Base-by-base conservation (phyloP, 2,329 filamentous ascomycete species). In the Colletotrichum chlorophyti region DNA sequence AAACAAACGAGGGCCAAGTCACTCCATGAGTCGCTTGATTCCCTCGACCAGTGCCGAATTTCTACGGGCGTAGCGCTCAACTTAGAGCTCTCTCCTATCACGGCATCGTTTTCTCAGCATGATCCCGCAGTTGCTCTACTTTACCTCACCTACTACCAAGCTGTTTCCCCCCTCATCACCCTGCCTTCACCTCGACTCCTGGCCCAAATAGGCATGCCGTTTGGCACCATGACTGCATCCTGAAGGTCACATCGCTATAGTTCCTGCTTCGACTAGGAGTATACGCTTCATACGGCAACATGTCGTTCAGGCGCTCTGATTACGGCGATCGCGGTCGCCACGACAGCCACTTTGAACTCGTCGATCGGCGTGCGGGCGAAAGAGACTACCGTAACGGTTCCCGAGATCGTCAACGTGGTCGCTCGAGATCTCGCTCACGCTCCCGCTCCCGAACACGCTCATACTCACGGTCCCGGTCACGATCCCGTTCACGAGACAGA, bases 301-400 rank as follows among this genome's bases (percentile, higher is more conserved):
- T 53, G 50, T 35, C 50, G 12, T 35, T 34, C 31, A 17, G 53
- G 42, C 49, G 42, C n/a, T n/a, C 27, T 5, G 34, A 31, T 3
- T 10, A 64, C 23, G 49, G 51, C 1, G 62, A 54, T 10, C 52
- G 60, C 8, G 63, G 62, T 6, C 53, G 61, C 6, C 37, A 51
- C 2, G 53, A 58, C 15, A 45, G 47, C 2, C 19, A 37, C 3
- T 42, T 24, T 21, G 37, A 51, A 17, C 49, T 52, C 48, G 27
- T 32, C 12, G 42, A 60, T 34, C 49, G 58, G 15, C 49, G 54
- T n/a, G 59, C 54, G 17, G 54, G 43, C 7, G 55, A 61, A 52
- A 38, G 47, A 35, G 55, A 53, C 21, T 35, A 32, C 17, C 40
- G 47, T 10, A 48, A 59, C 31, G 27, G 32, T 9, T 45, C 46